phyloP scores from a whole-genome alignment of 2,329 filamentous ascomycete genomes.

The Paracorniculantispora psalliotae region DNA sequence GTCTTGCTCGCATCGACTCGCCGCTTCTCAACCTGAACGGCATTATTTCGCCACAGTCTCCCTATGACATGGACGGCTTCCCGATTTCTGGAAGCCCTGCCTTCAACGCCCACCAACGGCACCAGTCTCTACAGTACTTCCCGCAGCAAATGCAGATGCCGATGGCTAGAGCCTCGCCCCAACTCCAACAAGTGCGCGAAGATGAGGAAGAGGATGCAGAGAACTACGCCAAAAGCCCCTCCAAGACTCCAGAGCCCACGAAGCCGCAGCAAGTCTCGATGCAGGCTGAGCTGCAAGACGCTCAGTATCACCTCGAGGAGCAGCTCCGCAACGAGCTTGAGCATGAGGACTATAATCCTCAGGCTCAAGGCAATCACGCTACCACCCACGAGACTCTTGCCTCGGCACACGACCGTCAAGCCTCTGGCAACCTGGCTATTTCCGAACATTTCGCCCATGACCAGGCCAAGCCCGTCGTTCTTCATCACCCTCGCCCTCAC shows the following conservation, averaged over 20 bases:
- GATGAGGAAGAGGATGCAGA: slow-evolving; percentile 57
- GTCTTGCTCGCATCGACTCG: slow-evolving; percentile 53
- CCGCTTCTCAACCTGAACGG: slow-evolving; percentile 56
- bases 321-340: slow-evolving; percentile 74
- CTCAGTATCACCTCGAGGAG: slow-evolving; percentile 79
- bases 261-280: slow-evolving; percentile 60
- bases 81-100: slow-evolving; percentile 36
- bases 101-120: slow-evolving; percentile 48
- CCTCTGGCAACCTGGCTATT: slow-evolving; percentile 44
- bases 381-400: slow-evolving; percentile 22
- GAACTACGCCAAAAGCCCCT: slow-evolving; percentile 41
- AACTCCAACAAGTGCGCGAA: slow-evolving; percentile 69
- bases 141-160: slow-evolving; percentile 40
- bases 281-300: slow-evolving; percentile 79
- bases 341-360: slow-evolving; percentile 70
- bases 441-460: slow-evolving; percentile 50
- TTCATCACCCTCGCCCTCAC: slow-evolving; percentile 71
- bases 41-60: slow-evolving; percentile 60
- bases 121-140: slow-evolving; percentile 56
- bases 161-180: slow-evolving; percentile 49
- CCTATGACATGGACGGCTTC: slow-evolving; percentile 52
- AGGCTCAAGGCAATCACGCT: slow-evolving; percentile 35
- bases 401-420: slow-evolving; percentile 36
- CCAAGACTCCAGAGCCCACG: slow-evolving; percentile 48
- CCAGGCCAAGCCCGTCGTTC: slow-evolving; percentile 48